Evolutionary conservation across 1,284 basidiomycete genomes (phyloP).

Genomic region (Golubevia sp.): DNA sequence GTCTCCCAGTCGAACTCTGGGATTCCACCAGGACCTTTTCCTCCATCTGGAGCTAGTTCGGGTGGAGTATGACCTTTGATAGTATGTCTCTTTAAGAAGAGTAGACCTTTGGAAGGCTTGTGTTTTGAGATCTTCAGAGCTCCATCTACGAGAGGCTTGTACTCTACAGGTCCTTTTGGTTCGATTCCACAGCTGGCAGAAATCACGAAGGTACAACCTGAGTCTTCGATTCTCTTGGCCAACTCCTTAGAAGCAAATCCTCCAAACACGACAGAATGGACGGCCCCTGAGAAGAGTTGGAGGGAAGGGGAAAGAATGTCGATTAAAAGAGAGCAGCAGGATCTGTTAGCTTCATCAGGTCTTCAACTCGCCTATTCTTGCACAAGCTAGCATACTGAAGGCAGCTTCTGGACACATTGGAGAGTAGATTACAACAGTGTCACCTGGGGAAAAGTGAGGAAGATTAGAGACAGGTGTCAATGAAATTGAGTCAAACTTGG

Average conservation of each 20-base stretch:
- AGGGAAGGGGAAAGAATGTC: too few relatives aligned
- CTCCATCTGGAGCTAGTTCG: slow-evolving; percentile 10
- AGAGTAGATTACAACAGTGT: slow-evolving; percentile 53
- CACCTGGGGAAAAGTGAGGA: too few relatives aligned
- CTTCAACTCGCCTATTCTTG: slow-evolving; percentile 49
- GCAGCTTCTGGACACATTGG: slow-evolving; percentile 56
- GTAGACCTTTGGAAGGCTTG: slow-evolving; percentile 29
- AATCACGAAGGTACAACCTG: slow-evolving; percentile 35
- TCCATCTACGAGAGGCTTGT: slow-evolving; percentile 48
- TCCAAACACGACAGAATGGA: slow-evolving; percentile 58
- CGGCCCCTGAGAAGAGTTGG: too few relatives aligned
- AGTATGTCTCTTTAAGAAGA: slow-evolving; percentile 34
- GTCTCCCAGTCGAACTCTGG: slow-evolving; percentile 44
- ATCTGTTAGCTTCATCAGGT: too few relatives aligned
- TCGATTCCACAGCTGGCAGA: slow-evolving; percentile 50
- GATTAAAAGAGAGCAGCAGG: too few relatives aligned
- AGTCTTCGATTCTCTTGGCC: slow-evolving; percentile 50
- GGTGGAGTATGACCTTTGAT: slow-evolving; percentile 37
- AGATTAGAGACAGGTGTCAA: too few relatives aligned
- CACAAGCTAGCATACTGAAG: slow-evolving; percentile 52
- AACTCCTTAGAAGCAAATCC: slow-evolving; percentile 52
- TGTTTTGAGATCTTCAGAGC: slow-evolving; percentile 33
- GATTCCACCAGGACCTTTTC: slow-evolving; percentile 14
- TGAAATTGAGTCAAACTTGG: too few relatives aligned
- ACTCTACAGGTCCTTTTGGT: slow-evolving; percentile 45